These are phyloP conservation scores for Scheffersomyces lignosus DNA, from an alignment of 805 yeast species.

Conservation along the genomic window DNA sequence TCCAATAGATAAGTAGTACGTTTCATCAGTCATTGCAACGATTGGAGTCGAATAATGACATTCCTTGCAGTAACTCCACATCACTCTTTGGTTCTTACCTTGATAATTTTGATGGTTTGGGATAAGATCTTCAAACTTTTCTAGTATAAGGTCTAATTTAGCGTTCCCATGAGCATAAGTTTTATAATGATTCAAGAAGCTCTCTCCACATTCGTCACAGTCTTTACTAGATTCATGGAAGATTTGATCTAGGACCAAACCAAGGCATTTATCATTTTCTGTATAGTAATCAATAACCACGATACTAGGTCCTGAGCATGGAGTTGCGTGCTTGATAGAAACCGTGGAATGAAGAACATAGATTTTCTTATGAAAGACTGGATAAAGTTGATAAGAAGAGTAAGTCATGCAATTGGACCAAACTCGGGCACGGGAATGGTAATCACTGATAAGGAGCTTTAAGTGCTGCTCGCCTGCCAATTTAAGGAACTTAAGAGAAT, in stretches of 20 bases:
- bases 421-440: conserved; percentile 45
- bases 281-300: conserved; percentile 84
- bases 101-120: conserved; percentile 18
- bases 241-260: conserved; percentile 81
- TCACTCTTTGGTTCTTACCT: conserved; percentile 57
- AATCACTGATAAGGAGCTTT: conserved; percentile 53
- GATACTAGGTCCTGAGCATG: conserved; percentile 89
- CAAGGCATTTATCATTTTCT: conserved; percentile 87
- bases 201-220: conserved; percentile 81
- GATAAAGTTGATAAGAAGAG: conserved; percentile 41
- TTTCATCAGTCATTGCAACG: conserved; percentile 76
- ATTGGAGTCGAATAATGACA: conserved; percentile 79
- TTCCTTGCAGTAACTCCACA: conserved; percentile 89
- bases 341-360: conserved; percentile 79
- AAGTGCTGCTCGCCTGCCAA: conserved; percentile 34
- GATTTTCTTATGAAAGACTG: conserved; percentile 69
- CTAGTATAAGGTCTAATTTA: conserved; percentile 75
- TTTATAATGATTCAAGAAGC: conserved; percentile 71
- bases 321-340: conserved; percentile 80
- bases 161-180: conserved; percentile 89
- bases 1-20: conserved; percentile 92
- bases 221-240: conserved; percentile 62
- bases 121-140: conserved; percentile 36
- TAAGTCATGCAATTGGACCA: conserved; percentile 41
- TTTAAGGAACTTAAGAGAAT: conserved; percentile 37